phyloP scores from a whole-genome alignment of 257 asterid species.

The Solanum bulbocastanum region DNA sequence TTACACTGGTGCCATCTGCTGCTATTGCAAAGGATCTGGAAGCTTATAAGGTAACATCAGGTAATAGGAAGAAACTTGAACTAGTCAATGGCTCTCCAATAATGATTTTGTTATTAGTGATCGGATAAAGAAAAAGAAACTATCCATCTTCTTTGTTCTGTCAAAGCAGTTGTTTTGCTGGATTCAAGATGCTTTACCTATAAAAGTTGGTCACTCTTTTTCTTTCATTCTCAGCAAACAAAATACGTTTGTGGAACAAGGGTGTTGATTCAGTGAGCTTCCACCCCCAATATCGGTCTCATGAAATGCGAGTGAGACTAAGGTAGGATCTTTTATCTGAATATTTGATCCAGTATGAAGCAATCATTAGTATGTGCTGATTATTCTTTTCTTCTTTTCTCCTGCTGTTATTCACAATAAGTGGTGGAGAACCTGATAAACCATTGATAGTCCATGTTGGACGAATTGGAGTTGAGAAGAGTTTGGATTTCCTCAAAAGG shows the following conservation, averaged over 20 bases:
- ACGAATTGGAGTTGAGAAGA: constrained; percentile 87
- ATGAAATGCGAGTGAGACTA: constrained; percentile 67
- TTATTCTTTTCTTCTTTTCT: background rate
- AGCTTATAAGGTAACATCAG: constrained; percentile 74
- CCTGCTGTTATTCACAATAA: constrained; percentile 8
- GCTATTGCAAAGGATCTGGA: constrained; percentile 87
- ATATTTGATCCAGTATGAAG: background rate
- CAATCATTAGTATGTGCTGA: background rate
- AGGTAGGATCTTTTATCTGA: constrained; percentile 29
- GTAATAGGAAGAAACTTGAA: constrained; percentile 22
- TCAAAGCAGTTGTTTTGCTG: background rate
- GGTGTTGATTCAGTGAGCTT: constrained; percentile 97
- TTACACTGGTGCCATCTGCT: constrained; percentile 88
- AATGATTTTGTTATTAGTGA: background rate
- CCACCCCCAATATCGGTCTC: constrained; percentile 55
- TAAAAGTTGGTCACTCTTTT: background rate
- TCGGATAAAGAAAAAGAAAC: background rate
- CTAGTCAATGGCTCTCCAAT: background rate
- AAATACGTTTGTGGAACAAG: constrained; percentile 86
- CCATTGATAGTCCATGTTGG: constrained; percentile 94
- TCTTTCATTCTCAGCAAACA: constrained; percentile 36
- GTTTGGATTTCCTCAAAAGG: constrained; percentile 89
- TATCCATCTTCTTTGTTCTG: background rate
- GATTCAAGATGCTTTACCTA: background rate
- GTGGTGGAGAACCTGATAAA: constrained; percentile 80